Evolutionary conservation across 192 early-diverging fungal genomes (phyloP).

Genomic region (Umbelopsis vinacea): DNA sequence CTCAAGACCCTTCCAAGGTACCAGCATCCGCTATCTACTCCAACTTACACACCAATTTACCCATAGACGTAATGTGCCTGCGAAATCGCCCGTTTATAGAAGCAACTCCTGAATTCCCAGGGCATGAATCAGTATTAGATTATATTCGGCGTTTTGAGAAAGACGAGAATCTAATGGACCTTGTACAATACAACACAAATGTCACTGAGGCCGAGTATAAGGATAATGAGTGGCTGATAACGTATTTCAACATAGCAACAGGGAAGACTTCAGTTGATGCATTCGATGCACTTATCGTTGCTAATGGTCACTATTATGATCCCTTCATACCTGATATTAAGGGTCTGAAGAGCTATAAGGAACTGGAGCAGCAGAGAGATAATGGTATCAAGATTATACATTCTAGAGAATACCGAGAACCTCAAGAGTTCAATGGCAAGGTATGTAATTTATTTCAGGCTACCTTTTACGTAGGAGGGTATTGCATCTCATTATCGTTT

Average conservation of each 20-base stretch:
- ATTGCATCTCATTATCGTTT: not conserved
- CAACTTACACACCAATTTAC: constrained; percentile 56
- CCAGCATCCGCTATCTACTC: constrained; percentile 42
- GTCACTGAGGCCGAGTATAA: constrained; percentile 36
- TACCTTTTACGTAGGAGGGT: not conserved
- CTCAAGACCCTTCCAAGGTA: not conserved
- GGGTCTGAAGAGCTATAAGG: constrained; percentile 28
- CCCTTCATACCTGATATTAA: constrained; percentile 55
- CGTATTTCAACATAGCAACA: not conserved
- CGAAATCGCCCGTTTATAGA: constrained; percentile 43
- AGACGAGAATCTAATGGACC: constrained; percentile 20
- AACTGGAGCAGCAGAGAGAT: not conserved
- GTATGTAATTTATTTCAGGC: constrained; percentile 29
- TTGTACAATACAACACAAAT: constrained; percentile 44
- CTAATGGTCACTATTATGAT: constrained; percentile 50
- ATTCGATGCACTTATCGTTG: constrained; percentile 57
- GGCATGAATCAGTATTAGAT: constrained; percentile 39
- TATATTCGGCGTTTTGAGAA: constrained; percentile 45
- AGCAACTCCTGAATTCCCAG: constrained; percentile 45
- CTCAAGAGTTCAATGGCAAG: constrained; percentile 37
- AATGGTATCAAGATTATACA: constrained; percentile 25
- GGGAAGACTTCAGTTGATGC: constrained; percentile 10
- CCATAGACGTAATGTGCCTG: constrained; percentile 56
- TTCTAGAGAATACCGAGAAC: constrained; percentile 40
- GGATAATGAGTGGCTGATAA: constrained; percentile 28